phyloP scores from a whole-genome alignment of 352 stramenopile genomes.

The Globisporangium irregulare region DNA sequence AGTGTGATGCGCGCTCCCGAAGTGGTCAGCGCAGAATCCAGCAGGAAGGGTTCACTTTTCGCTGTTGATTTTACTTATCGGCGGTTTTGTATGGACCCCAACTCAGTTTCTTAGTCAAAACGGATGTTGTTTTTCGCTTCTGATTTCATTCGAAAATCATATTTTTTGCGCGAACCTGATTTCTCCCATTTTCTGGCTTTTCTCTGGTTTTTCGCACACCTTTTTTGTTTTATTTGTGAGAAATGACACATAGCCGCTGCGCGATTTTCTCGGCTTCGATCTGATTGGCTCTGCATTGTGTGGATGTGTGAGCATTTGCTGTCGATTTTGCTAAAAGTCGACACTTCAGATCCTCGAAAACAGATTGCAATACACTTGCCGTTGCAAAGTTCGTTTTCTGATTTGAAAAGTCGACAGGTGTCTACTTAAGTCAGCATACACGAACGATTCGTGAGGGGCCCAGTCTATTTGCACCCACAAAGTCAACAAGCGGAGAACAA shows the following conservation, averaged over 20 bases:
- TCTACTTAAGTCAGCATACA: no score
- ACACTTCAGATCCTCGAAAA: neutral
- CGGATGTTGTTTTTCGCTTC: neutral
- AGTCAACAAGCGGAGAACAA: no score
- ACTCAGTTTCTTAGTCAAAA: neutral
- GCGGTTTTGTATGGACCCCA: neutral
- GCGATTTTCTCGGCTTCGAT: neutral
- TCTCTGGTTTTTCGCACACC: neutral
- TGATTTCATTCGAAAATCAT: neutral
- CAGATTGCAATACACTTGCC: no score
- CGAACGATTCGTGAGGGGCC: no score
- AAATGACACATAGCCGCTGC: neutral
- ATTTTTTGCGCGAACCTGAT: neutral
- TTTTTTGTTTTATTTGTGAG: neutral
- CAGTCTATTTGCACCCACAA: no score
- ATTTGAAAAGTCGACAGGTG: no score
- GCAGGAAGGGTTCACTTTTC: neutral
- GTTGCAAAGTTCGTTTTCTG: no score
- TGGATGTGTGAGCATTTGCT: neutral
- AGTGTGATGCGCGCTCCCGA: neutral
- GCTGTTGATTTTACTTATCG: neutral
- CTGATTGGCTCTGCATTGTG: no score
- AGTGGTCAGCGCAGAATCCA: neutral
- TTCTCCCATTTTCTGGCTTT: neutral
- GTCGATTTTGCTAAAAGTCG: neutral